Base-by-base conservation (phyloP, 1,284 basidiomycete species). In the Moniliella sp. region DNA sequence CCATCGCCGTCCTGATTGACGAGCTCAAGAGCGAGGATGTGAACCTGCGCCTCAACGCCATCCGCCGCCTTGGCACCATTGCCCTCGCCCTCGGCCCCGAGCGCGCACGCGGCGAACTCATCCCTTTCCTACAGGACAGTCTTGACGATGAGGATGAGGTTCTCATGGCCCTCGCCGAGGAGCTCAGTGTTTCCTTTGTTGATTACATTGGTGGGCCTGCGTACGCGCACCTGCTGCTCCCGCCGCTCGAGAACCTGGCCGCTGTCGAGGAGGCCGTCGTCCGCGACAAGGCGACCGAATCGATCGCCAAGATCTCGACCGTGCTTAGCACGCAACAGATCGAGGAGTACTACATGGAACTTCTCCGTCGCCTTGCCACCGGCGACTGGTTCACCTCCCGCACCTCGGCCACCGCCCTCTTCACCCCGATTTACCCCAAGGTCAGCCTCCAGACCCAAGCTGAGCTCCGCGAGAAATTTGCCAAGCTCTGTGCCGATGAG, bases 341-440 rank as follows among this genome's bases (percentile, higher is more conserved):
- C 50, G 84, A 94, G 64, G 75, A 83, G 57, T 72, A 73, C 62
- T 91, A 88, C 64, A 74, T 97, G 34, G 91, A 91, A 32, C 69
- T 97, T 31, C 63, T 97, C 40, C 78, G 77, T 57, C 75, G 86
- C 36, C 71, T 99, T 25, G 77, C 83, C 0, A 72, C 73, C 39
- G 91, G 86, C 39, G 91, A 97, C 64, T 99, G 91, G 91, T 97
- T 97, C 66, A 97, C 91, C n/a, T 88, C 84, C 18, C 73, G 88
- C 43, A 91, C 84, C 27, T 93, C 88, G 26, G 80, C 91, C 27
- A 84, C 84, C 37, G 80, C 86, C 3, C 70, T 99, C 18, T 97
- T 84, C 60, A 74, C 84, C 7, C 75, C 84, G 11, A 79, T 82
- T 14, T 99, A 97, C 62, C 67, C 74, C 19, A 57, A 61, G 26